phyloP scores from a whole-genome alignment of 1,139 yeast genomes.

The Petasospora rhodanensis region DNA sequence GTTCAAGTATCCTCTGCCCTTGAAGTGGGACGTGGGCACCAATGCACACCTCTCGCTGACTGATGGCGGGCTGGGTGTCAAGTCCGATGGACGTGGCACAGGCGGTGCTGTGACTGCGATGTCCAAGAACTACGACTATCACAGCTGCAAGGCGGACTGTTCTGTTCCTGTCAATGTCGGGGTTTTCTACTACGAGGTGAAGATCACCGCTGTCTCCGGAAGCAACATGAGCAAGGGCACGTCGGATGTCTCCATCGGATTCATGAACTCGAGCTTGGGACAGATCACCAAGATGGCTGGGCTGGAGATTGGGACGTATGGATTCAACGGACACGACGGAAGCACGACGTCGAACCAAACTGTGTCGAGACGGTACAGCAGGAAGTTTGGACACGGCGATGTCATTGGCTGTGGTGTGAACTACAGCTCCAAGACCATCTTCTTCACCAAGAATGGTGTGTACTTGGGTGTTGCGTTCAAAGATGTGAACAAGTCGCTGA shows the following conservation, averaged over 20 bases:
- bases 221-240: slow-evolving; percentile 34
- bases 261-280: slow-evolving; percentile 24
- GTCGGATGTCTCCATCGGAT: slow-evolving; percentile 41
- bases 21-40: slow-evolving; percentile 31
- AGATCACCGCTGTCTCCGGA: slow-evolving; percentile 31
- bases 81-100: no score
- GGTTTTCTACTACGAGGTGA: slow-evolving; percentile 54
- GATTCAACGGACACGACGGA: slow-evolving; percentile 58
- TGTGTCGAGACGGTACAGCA: slow-evolving; percentile 35
- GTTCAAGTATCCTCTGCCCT: slow-evolving; percentile 32
- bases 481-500: slow-evolving; percentile 34
- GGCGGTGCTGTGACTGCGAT: no score
- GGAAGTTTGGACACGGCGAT: slow-evolving; percentile 53
- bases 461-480: slow-evolving; percentile 48
- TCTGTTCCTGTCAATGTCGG: slow-evolving; percentile 40
- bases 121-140: slow-evolving; percentile 29
- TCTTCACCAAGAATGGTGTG: slow-evolving; percentile 81
- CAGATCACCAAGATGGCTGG: slow-evolving; percentile 32
- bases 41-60: slow-evolving; percentile 30
- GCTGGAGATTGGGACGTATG: slow-evolving; percentile 46
- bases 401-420: slow-evolving; percentile 83
- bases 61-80: slow-evolving; percentile 32
- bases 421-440: slow-evolving; percentile 57
- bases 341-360: slow-evolving; percentile 39
- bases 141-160: slow-evolving; percentile 39